phyloP scores from a whole-genome alignment of 306 rosid genomes.

The barrel medic (Medicago truncatula) region DNA sequence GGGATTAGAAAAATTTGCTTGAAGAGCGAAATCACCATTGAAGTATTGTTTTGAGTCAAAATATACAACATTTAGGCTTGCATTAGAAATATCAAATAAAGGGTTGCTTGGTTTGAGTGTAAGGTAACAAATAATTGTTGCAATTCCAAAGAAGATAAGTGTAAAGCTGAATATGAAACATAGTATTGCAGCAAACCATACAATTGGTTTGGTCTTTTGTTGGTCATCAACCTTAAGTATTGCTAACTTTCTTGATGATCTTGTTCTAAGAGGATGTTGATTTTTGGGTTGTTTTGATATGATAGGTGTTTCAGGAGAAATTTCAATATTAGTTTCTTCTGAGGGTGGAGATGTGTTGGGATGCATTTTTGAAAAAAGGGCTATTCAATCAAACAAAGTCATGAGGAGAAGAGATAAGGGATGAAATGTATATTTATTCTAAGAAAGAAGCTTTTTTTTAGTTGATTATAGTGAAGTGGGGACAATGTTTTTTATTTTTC shows the following conservation, averaged over 20 bases:
- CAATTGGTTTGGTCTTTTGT: conserved; percentile 70
- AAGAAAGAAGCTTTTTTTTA: not conserved
- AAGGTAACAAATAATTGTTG: conserved; percentile 70
- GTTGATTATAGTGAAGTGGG: conserved; percentile 56
- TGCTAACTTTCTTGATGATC: conserved; percentile 38
- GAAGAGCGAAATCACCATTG: conserved; percentile 80
- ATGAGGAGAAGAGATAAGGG: conserved; percentile 29
- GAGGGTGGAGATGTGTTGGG: conserved; percentile 45
- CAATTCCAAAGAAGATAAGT: conserved; percentile 81
- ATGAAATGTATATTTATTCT: conserved; percentile 40
- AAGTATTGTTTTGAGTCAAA: conserved; percentile 77
- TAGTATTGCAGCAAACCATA: conserved; percentile 74
- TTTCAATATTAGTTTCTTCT: conserved; percentile 40
- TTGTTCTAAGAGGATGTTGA: conserved; percentile 34
- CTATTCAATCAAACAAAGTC: conserved; percentile 23
- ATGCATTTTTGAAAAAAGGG: conserved; percentile 47
- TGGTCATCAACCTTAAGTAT: conserved; percentile 49
- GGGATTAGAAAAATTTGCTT: conserved; percentile 87
- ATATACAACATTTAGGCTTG: conserved; percentile 74
- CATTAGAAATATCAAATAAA: conserved; percentile 73
- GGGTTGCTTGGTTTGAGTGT: conserved; percentile 73
- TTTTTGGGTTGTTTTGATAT: conserved; percentile 46
- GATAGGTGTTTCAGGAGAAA: conserved; percentile 53
- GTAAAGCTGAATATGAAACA: conserved; percentile 81
- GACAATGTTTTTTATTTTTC: conserved; percentile 42